These are phyloP conservation scores for Cafeteria roenbergensis DNA, from an alignment of 108 stramenopile genomes.

Conservation along the genomic window DNA sequence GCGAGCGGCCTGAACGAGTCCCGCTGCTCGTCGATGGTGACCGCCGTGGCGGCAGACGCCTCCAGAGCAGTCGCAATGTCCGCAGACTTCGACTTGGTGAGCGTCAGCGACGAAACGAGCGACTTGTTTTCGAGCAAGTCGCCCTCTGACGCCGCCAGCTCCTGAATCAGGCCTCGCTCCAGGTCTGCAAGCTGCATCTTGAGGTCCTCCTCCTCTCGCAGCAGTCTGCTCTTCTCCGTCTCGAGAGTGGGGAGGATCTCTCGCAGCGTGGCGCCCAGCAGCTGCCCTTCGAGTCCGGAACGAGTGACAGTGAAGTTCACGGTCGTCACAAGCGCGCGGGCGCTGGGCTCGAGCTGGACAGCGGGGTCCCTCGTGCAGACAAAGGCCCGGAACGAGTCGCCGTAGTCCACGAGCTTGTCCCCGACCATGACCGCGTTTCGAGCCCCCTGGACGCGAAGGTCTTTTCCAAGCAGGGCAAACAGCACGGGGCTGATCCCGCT, in stretches of 20 bases:
- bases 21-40: constrained; percentile 40
- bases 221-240: constrained; percentile 38
- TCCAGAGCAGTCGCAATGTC: constrained; percentile 36
- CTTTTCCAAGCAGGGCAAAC: constrained; percentile 35
- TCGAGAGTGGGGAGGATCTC: constrained; percentile 52
- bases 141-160: constrained; percentile 46
- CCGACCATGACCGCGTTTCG: constrained; percentile 39
- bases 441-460: constrained; percentile 37
- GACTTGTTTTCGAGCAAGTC: constrained; percentile 47
- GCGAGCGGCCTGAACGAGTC: constrained; percentile 43
- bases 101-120: constrained; percentile 40
- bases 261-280: constrained; percentile 40
- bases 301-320: constrained; percentile 56
- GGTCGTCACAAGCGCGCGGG: constrained; percentile 31
- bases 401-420: constrained; percentile 42
- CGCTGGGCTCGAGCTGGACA: constrained; percentile 40
- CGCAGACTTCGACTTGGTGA: constrained; percentile 40
- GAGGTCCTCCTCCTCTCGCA: constrained; percentile 45
- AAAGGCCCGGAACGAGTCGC: constrained; percentile 39
- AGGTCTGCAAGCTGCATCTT: constrained; percentile 52
- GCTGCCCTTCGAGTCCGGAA: constrained; percentile 48
- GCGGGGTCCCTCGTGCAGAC: constrained; percentile 41
- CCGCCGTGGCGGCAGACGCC: constrained; percentile 35
- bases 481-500: constrained; percentile 40
- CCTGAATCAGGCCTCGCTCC: constrained; percentile 40